Base-by-base conservation (phyloP, 352 stramenopile species). In the Pythium aquatile region DNA sequence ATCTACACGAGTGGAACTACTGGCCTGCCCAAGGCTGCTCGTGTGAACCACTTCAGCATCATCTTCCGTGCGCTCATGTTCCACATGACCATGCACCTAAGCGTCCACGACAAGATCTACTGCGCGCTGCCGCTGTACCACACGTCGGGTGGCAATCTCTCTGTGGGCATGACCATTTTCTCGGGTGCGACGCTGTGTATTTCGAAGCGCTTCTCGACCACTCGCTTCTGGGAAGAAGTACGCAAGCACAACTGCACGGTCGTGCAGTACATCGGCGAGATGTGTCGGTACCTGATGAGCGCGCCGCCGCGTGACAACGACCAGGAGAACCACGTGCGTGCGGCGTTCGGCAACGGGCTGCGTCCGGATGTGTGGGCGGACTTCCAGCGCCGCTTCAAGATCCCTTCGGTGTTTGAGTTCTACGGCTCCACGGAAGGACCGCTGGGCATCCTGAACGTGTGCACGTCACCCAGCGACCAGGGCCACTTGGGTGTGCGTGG, bases 361-460 rank as follows among this genome's bases (percentile, higher is more conserved):
- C 86, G 91, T 10, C 86, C 86, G 1, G 92, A 98, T 64, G 78
- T 96, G 28, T 98, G 93, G 92, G 69, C 66, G 2, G 66, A 79
- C 24, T 98, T 98, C 67, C 81, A 97, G 73, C 69, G 83, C 14
- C 83, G 90, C 29, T 98, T 96, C 66, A 68, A 77, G 46, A 94
- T 98, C 49, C 74, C 87, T 6, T 69, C 76, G 8, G 86, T 98
- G 51, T 91, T 85, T 44, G 92, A 98, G 77, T 97, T 98, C 62
- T 98, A 98, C 63, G 91, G 87, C 14, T 90, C 91, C 0, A 98
- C 93, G 0, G 93, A 98, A 69, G 89, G 88, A 1, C 88, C 94
- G 6, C 75, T 89, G 30, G 85, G 77, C 13, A 84, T 96, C 60
- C 55, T 95, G 29, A 96, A 97, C 65, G 55, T 79, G 24, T 96